These are phyloP conservation scores for Ophiocordyceps camponoti-leonardi DNA, from an alignment of 2,329 filamentous ascomycete genomes.

Conservation along the genomic window DNA sequence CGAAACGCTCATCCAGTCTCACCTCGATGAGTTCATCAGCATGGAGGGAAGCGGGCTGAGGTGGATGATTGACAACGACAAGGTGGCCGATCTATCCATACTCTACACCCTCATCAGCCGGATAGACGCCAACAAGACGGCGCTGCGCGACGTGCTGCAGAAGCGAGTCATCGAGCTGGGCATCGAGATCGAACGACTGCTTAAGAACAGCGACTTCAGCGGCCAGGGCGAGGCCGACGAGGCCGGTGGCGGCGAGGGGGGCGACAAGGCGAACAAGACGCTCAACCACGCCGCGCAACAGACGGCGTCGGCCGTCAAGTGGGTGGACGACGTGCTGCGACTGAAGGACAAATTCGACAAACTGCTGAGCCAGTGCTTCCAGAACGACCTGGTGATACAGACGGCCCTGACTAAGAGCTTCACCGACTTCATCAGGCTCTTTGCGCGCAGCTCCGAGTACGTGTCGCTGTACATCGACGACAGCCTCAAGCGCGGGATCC, in stretches of 20 bases:
- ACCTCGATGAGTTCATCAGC: constrained; percentile 65
- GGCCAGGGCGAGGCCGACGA: constrained; percentile 25
- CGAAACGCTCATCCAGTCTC: constrained; percentile 57
- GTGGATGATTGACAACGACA: constrained; percentile 85
- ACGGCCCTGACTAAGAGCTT: constrained; percentile 76
- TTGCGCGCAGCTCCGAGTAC: constrained; percentile 70
- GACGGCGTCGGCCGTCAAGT: constrained; percentile 76
- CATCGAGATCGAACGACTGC: constrained; percentile 57
- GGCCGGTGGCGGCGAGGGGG: constrained; percentile 19
- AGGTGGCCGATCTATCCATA: constrained; percentile 58
- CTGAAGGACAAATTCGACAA: constrained; percentile 83
- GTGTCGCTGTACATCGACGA: constrained; percentile 96
- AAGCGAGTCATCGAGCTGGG: constrained; percentile 65
- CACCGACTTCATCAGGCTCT: constrained; percentile 85
- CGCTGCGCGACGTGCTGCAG: constrained; percentile 55
- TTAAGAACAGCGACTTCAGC: constrained; percentile 39
- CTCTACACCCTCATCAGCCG: constrained; percentile 65
- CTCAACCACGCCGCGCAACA: constrained; percentile 48
- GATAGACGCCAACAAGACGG: constrained; percentile 57
- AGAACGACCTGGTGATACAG: constrained; percentile 59
- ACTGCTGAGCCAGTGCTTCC: constrained; percentile 59
- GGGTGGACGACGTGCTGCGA: constrained; percentile 79
- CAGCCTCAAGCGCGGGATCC: constrained; percentile 83
- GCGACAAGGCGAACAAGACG: constrained; percentile 14
- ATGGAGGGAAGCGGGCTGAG: constrained; percentile 72